These are phyloP conservation scores for Monosporozyma unispora DNA, from an alignment of 805 yeast species.

Conservation along the genomic window DNA sequence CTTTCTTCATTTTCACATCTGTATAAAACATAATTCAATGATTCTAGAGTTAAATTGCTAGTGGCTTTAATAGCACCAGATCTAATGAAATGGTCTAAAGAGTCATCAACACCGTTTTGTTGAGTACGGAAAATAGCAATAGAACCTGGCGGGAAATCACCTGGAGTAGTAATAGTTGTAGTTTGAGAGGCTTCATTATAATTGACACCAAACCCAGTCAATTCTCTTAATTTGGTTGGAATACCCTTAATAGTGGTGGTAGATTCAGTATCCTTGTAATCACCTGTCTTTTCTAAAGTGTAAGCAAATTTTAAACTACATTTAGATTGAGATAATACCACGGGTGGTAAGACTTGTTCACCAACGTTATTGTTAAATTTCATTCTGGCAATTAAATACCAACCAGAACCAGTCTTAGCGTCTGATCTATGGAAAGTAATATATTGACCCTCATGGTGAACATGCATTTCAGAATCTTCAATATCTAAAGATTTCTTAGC, in stretches of 20 bases:
- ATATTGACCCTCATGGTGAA: slow-evolving; percentile 88
- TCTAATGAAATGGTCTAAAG: slow-evolving; percentile 58
- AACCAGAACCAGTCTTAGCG: slow-evolving; percentile 78
- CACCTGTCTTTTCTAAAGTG: slow-evolving; percentile 45
- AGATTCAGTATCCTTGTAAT: slow-evolving; percentile 29
- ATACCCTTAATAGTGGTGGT: slow-evolving; percentile 46
- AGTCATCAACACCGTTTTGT: slow-evolving; percentile 54
- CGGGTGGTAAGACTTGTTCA: slow-evolving; percentile 49
- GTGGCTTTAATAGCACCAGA: slow-evolving; percentile 74
- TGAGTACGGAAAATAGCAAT: slow-evolving; percentile 73
- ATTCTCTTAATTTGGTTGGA: slow-evolving; percentile 50
- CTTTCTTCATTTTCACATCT: slow-evolving; percentile 82
- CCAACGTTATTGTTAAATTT: slow-evolving; percentile 47
- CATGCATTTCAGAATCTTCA: slow-evolving; percentile 80
- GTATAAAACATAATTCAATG: slow-evolving; percentile 67
- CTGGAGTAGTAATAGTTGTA: slow-evolving; percentile 50
- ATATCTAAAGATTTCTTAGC: slow-evolving; percentile 38
- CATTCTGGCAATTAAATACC: slow-evolving; percentile 79
- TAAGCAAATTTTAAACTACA: slow-evolving; percentile 53
- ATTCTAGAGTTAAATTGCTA: slow-evolving; percentile 47
- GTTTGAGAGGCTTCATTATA: slow-evolving; percentile 35
- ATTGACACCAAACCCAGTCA: slow-evolving; percentile 43
- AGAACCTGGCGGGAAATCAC: slow-evolving; percentile 77
- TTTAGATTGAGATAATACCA: slow-evolving; percentile 48
- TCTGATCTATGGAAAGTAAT: slow-evolving; percentile 84